Evolutionary conservation across 2,329 filamentous ascomycete genomes (phyloP).

Genomic region (Stagonosporopsis cucurbitacearum): DNA sequence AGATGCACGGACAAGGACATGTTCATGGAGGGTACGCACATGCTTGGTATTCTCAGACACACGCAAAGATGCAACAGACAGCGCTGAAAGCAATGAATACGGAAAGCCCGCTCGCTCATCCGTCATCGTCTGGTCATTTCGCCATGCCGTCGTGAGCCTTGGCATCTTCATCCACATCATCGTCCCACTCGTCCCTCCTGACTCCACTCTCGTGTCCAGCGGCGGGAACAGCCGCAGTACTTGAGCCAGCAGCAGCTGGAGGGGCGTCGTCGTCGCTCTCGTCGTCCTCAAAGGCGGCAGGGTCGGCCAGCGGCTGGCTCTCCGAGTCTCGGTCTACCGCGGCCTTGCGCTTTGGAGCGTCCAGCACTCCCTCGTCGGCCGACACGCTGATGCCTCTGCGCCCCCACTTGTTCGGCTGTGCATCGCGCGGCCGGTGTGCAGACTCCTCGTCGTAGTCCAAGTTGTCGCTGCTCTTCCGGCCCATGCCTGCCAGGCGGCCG

Average conservation of each 20-base stretch:
- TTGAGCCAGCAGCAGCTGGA: slow-evolving; percentile 22
- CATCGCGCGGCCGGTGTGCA: slow-evolving; percentile 45
- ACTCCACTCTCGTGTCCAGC: slow-evolving; percentile 40
- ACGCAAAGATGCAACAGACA: neutral
- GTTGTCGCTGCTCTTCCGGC: slow-evolving; percentile 53
- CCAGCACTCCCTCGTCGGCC: slow-evolving; percentile 61
- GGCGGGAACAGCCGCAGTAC: slow-evolving; percentile 12
- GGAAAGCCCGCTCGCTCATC: neutral
- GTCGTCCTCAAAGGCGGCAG: slow-evolving; percentile 55
- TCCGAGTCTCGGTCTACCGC: slow-evolving; percentile 37
- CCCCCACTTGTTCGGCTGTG: slow-evolving; percentile 60
- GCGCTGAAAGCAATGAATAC: neutral
- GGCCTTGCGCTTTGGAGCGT: slow-evolving; percentile 35
- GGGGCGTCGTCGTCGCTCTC: slow-evolving; percentile 52
- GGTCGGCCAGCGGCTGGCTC: slow-evolving; percentile 52
- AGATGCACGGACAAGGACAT: neutral
- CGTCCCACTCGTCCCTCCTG: slow-evolving; percentile 49
- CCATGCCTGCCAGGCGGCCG: slow-evolving; percentile 73
- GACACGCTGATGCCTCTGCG: slow-evolving; percentile 65
- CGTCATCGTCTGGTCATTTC: neutral
- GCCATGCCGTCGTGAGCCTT: slow-evolving; percentile 31
- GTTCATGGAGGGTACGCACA: neutral
- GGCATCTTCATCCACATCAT: slow-evolving; percentile 42
- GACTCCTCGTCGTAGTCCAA: slow-evolving; percentile 64
- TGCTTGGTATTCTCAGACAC: neutral